Conservation (phyloP, 1,284 basidiomycete genomes). For the Ceraceosorus bombacis region DNA sequence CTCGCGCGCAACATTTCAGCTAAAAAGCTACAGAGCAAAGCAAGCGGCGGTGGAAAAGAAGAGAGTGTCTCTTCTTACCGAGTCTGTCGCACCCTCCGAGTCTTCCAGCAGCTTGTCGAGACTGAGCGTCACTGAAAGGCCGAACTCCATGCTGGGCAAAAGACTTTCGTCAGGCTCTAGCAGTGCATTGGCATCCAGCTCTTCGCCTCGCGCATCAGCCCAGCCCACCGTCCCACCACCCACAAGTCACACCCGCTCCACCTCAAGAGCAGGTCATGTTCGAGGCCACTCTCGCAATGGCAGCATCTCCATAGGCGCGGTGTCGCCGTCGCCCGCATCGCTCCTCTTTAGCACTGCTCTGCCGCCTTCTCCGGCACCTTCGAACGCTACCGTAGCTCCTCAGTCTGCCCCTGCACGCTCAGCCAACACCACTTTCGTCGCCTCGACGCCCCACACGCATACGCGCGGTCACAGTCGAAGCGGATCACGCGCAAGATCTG, state of each 20-base stretch:
- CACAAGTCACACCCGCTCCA: constrained; percentile 10
- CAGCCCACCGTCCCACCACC: constrained; percentile 3
- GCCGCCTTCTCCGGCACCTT: constrained; percentile 4
- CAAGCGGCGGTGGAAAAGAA: constrained; percentile 33
- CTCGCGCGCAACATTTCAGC: constrained; percentile 9
- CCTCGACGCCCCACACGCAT: background rate
- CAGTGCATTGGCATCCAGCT: constrained; percentile 19
- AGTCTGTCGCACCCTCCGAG: constrained; percentile 2
- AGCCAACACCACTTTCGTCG: background rate
- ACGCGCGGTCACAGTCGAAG: too few species aligned
- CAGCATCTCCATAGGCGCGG: constrained; percentile 28
- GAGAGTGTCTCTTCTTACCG: constrained; percentile 14
- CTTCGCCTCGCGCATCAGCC: constrained; percentile 10
- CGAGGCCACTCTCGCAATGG: constrained; percentile 32
- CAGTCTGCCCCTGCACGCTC: background rate
- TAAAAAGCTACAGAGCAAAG: constrained; percentile 40
- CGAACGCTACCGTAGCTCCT: constrained; percentile 1
- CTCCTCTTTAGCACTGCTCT: constrained; percentile 1
- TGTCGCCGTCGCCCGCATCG: background rate
- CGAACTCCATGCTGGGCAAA: constrained; percentile 9
- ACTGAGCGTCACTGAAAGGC: background rate
- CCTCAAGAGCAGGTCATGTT: constrained; percentile 28
- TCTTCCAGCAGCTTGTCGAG: background rate
- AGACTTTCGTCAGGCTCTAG: constrained; percentile 14
- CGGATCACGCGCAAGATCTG: background rate